phyloP scores from a whole-genome alignment of 2,329 filamentous ascomycete species.

The Atkinsonella hypoxylon region DNA sequence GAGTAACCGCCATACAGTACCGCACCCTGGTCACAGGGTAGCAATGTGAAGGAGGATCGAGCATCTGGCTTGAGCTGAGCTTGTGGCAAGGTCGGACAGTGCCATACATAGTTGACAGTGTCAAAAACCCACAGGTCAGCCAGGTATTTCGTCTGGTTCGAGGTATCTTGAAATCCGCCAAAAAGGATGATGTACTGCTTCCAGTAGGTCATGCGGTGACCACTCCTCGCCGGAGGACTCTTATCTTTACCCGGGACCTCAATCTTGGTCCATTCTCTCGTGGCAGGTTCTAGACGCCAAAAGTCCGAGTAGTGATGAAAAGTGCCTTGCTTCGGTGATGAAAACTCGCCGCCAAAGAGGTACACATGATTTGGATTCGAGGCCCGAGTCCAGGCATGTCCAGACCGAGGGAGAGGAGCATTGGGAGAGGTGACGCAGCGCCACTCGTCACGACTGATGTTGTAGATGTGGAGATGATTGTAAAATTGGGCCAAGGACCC shows the following conservation, averaged over 20 bases:
- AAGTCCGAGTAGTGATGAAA: slow-evolving; percentile 99
- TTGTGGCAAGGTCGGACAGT: slow-evolving; percentile 60
- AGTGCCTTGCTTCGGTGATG: slow-evolving; percentile 89
- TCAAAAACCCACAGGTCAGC: slow-evolving; percentile 95
- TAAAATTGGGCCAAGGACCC: slow-evolving; percentile 68
- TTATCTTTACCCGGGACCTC: slow-evolving; percentile 69
- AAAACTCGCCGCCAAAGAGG: slow-evolving; percentile 93
- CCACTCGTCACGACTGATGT: slow-evolving; percentile 84
- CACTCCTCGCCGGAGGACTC: slow-evolving; percentile 72
- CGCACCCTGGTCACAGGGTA: slow-evolving; percentile 82
- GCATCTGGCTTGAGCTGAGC: slow-evolving; percentile 82
- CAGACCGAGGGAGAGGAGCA: slow-evolving; percentile 76
- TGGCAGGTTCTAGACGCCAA: slow-evolving; percentile 77
- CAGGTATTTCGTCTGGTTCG: slow-evolving; percentile 86
- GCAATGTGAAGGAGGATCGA: slow-evolving; percentile 79
- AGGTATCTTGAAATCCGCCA: slow-evolving; percentile 94
- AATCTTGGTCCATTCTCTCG: slow-evolving; percentile 81
- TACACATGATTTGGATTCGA: slow-evolving; percentile 79
- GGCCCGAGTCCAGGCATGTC: slow-evolving; percentile 88
- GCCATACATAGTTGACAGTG: slow-evolving; percentile 76
- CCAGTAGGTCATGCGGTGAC: slow-evolving; percentile 91
- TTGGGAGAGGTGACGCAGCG: slow-evolving; percentile 83
- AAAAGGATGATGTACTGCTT: slow-evolving; percentile 96
- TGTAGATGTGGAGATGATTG: slow-evolving; percentile 55
- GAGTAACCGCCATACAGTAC: slow-evolving; percentile 92